Conservation (phyloP, 768 basidiomycete genomes). For the Suillus placidus region DNA sequence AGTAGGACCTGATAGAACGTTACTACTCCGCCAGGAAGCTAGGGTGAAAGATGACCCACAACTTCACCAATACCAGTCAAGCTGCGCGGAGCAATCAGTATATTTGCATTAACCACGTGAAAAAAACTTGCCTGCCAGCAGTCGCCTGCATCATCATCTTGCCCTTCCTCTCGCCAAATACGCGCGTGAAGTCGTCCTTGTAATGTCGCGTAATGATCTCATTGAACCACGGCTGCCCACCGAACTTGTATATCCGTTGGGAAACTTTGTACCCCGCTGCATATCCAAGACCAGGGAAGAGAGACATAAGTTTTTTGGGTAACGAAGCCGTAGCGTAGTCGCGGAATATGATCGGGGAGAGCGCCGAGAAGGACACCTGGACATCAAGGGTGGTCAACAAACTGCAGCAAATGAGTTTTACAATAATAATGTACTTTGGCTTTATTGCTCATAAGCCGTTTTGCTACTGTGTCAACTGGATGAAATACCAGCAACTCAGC, state of each 20-base stretch:
- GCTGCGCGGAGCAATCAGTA: conserved; percentile 34
- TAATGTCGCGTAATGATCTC: conserved; percentile 85
- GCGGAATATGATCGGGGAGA: conserved; percentile 85
- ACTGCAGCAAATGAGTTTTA: not conserved
- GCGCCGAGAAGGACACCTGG: conserved; percentile 63
- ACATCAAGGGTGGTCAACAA: conserved; percentile 4
- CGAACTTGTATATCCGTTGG: conserved; percentile 96
- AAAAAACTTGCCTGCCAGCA: conserved; percentile 76
- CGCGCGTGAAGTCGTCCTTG: conserved; percentile 76
- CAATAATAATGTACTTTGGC: conserved; percentile 52
- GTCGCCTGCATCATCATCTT: conserved; percentile 95
- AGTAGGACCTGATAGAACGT: conserved; percentile 72
- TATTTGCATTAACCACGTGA: not conserved
- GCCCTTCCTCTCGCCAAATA: conserved; percentile 93
- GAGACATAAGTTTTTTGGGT: conserved; percentile 72
- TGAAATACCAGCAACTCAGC: conserved; percentile 96
- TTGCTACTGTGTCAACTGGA: conserved; percentile 97
- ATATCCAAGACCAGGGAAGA: conserved; percentile 98
- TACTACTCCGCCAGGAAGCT: not conserved
- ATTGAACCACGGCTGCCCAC: conserved; percentile 97
- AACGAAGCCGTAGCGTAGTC: conserved; percentile 74
- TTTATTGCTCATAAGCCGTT: conserved; percentile 98
- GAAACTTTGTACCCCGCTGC: conserved; percentile 97
- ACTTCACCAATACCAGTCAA: conserved; percentile 92
- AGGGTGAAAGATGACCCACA: conserved; percentile 43